Conservation (phyloP, 2,329 filamentous ascomycete genomes). For the Colletotrichum sp. region DNA sequence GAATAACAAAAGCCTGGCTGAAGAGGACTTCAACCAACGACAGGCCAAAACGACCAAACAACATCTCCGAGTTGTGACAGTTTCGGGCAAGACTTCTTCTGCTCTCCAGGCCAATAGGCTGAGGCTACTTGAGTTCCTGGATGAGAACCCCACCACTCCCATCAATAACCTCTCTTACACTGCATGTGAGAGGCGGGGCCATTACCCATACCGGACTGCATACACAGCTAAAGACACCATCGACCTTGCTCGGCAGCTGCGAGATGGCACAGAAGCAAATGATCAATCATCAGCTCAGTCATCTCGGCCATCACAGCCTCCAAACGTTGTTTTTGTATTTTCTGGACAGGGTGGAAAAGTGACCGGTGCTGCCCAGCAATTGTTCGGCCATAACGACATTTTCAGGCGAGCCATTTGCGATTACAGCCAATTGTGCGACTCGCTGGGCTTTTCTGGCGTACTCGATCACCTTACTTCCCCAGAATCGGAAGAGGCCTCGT, state of each 20-base stretch:
- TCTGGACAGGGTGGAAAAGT: background rate
- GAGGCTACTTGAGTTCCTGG: background rate
- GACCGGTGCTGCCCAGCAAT: background rate
- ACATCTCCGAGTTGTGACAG: background rate
- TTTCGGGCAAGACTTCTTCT: background rate
- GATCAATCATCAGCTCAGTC: background rate
- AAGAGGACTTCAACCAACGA: background rate
- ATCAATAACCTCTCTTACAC: background rate
- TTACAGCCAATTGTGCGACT: background rate
- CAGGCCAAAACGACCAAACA: background rate
- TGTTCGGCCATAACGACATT: background rate
- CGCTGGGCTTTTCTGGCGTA: background rate
- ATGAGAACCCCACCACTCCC: background rate
- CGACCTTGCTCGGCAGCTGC: background rate
- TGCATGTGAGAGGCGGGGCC: background rate
- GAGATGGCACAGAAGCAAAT: background rate
- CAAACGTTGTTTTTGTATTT: background rate
- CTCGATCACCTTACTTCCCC: background rate
- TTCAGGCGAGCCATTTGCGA: background rate
- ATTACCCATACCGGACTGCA: background rate
- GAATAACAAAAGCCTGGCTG: conserved; percentile 36
- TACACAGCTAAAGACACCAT: background rate
- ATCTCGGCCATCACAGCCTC: background rate
- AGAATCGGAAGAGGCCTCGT: background rate
- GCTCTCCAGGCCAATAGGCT: background rate